Percentiles rank a stretch among this genome's conserved stretches.
These are phyloP conservation scores for Candida cerambycidarum DNA, from an alignment of 805 yeast genomes.

Conservation along the genomic window DNA sequence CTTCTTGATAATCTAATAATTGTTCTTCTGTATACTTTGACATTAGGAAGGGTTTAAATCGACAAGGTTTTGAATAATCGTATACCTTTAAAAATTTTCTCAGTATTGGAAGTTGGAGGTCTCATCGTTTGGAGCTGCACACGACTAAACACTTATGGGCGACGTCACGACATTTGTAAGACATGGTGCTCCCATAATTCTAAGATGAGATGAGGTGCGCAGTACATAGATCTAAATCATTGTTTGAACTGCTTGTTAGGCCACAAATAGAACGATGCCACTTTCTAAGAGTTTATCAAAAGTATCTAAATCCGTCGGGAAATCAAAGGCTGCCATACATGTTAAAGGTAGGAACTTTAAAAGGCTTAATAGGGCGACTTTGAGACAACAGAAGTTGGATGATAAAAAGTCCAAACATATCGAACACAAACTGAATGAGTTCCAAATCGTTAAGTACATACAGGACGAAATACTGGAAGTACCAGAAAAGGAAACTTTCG, in stretches of 20 bases:
- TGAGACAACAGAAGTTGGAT: constrained; percentile 72
- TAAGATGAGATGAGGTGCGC: too few species aligned
- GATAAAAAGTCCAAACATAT: constrained; percentile 56
- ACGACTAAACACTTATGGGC: background rate
- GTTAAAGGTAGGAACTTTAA: constrained; percentile 89
- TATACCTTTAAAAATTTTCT: constrained; percentile 10
- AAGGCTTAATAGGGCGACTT: constrained; percentile 79
- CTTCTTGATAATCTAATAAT: constrained; percentile 55
- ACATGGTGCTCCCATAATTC: too few species aligned
- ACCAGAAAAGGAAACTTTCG: constrained; percentile 35
- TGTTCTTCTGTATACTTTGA: constrained; percentile 70
- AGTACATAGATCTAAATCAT: too few species aligned
- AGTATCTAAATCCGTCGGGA: constrained; percentile 58
- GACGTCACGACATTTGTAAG: background rate
- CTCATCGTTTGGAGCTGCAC: background rate
- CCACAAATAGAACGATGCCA: constrained; percentile 60
- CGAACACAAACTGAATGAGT: constrained; percentile 60
- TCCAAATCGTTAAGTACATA: constrained; percentile 58
- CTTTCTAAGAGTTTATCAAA: constrained; percentile 65
- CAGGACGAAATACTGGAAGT: constrained; percentile 33
- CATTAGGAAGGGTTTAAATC: too few species aligned
- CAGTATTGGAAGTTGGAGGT: too few species aligned
- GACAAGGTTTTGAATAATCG: too few species aligned
- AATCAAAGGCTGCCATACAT: constrained; percentile 62
- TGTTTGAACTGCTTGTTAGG: too few species aligned